A percentile compares a stretch with the other conserved stretches of the same genome.
Evolutionary conservation across 2,329 filamentous ascomycete genomes (phyloP).

Genomic region (Neonectria neomacrospora): DNA sequence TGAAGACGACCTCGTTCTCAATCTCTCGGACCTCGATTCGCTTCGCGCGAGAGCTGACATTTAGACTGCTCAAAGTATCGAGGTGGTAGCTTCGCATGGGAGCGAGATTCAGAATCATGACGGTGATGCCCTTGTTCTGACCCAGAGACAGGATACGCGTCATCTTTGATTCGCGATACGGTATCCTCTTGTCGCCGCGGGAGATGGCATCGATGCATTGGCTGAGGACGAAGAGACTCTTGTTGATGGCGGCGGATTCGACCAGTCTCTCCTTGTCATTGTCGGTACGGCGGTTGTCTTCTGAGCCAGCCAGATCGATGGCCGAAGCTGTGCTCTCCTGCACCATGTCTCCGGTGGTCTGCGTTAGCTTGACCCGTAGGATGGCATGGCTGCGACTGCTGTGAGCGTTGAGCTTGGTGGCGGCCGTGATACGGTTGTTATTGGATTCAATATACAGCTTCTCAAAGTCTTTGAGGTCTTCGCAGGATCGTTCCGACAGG

Average conservation of each 20-base stretch:
- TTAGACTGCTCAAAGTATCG: slow-evolving; percentile 91
- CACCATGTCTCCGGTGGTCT: slow-evolving; percentile 74
- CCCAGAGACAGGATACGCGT: slow-evolving; percentile 91
- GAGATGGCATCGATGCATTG: slow-evolving; percentile 97
- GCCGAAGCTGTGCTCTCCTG: slow-evolving; percentile 87
- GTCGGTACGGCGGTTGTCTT: slow-evolving; percentile 93
- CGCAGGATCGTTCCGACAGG: slow-evolving; percentile 83
- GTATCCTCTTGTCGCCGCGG: slow-evolving; percentile 78
- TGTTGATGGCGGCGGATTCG: slow-evolving; percentile 98
- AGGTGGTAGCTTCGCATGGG: slow-evolving; percentile 93
- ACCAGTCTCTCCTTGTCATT: slow-evolving; percentile 92
- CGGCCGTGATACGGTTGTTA: slow-evolving; percentile 86
- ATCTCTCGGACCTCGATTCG: slow-evolving; percentile 96
- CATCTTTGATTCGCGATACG: slow-evolving; percentile 97
- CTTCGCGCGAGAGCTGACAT: slow-evolving; percentile 94
- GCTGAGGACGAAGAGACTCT: slow-evolving; percentile 92
- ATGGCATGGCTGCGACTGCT: slow-evolving; percentile 92
- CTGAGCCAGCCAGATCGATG: slow-evolving; percentile 94
- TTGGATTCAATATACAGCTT: slow-evolving; percentile 91
- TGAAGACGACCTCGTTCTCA: slow-evolving; percentile 93
- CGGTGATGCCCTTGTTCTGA: slow-evolving; percentile 92
- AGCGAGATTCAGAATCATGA: slow-evolving; percentile 96
- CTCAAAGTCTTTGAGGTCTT: slow-evolving; percentile 90
- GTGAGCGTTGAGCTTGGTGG: slow-evolving; percentile 92
- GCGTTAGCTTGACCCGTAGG: slow-evolving; percentile 86